These are phyloP conservation scores for Eugenia klotzschiana DNA, from an alignment of 441 rosid genomes.

Conservation along the genomic window DNA sequence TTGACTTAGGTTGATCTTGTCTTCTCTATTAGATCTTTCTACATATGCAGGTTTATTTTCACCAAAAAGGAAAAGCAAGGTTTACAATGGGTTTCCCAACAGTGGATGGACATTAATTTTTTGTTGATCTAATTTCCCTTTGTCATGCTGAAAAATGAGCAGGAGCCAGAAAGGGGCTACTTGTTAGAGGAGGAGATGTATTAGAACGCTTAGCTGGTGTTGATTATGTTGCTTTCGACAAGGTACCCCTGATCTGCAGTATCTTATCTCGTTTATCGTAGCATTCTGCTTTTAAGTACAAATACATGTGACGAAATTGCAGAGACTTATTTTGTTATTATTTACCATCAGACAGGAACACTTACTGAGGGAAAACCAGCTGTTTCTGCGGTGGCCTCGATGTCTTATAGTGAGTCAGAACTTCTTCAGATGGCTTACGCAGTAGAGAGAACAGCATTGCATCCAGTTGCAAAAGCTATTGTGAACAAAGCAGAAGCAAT, in stretches of 20 bases:
- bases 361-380: conserved; percentile 85
- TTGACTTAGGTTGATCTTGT: background rate
- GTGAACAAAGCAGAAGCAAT: conserved; percentile 47
- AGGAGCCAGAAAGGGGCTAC: conserved; percentile 94
- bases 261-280: background rate
- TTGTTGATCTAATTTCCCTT: background rate
- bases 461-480: conserved; percentile 85
- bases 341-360: conserved; percentile 65
- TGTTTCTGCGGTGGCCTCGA: conserved; percentile 59
- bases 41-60: background rate
- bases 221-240: conserved; percentile 72
- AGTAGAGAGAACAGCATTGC: conserved; percentile 75
- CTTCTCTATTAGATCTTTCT: background rate
- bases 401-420: conserved; percentile 41
- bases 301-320: background rate
- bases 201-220: conserved; percentile 75
- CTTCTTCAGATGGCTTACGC: conserved; percentile 82
- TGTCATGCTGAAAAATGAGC: conserved; percentile 13
- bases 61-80: background rate
- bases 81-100: background rate
- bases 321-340: background rate
- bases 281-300: background rate
- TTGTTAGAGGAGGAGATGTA: conserved; percentile 92
- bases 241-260: conserved; percentile 26
- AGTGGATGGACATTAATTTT: background rate